Evolutionary conservation across 148 eudicot species (phyloP), one percentile per base, ranked within the genome.

Genomic region (Fagopyrum homotropicum): DNA sequence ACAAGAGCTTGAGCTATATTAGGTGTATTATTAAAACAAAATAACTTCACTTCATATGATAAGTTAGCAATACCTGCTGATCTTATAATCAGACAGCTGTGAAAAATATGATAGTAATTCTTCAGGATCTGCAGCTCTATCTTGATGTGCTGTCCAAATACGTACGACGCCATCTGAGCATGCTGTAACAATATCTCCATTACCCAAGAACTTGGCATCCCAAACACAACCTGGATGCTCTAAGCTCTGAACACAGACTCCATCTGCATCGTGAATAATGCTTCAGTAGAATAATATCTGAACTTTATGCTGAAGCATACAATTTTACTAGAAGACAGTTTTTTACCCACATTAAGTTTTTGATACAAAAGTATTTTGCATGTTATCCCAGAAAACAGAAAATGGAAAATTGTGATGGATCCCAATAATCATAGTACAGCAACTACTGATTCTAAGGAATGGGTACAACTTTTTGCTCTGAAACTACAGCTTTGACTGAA

Each of bases 191-290:
- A 96, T 76, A 78, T 96, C 98, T 49, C 98, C 98, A 81, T 90
- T 96, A 76, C 84, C 94, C 89, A 96, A 80, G 82, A 96, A 92
- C 72, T 96, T 96, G 75, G 86, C 90, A 87, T 96, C 98, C 99
- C 99, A 96, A 73, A 96, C 95, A 86, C 98, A 96, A 44, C 99
- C 99, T 64, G 99, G 99, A 80, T 96, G 99, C 83, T 96, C 99
- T 81, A 96, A 81, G 85, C 88, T 92, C 78, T 96, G 97, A 69
- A 92, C 83, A 82, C 97, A 92, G 74, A 80, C 84, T 77, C 95
- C 98, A 86, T 96, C 99, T 96, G 85, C 80, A 86, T 82, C 75
- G 80, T 45, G 57, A 82, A 71, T 49, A 40, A 60, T 44, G 66
- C 45, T 29, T 50, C 45, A 22, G 70, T 19, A 29, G 10, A 69